Base-by-base conservation (phyloP, 495 filamentous ascomycete species). In the Xylaria telfairii region DNA sequence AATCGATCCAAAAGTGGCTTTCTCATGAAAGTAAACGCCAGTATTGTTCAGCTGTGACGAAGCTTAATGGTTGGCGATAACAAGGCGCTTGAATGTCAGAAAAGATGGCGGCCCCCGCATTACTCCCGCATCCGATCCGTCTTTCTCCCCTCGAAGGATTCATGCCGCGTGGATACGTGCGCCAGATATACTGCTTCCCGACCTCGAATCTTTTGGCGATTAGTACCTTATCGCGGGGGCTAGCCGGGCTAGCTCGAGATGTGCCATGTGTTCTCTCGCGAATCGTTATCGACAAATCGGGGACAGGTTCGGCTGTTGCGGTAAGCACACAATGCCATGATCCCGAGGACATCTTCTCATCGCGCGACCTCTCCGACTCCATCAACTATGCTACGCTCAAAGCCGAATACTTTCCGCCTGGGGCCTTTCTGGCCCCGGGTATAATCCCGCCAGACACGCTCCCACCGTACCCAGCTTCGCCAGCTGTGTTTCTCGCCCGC, bases 141-240 rank as follows among this genome's bases (percentile, higher is more conserved):
- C 71, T 77, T 37, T 75, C 73, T 49, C 66, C 75, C 6, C 73
- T 79, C 32, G 75, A 79, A 21, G 53, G 37, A 21, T 60, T 77
- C 28, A 77, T 79, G 75, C 77, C 77, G 39, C 74, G 70, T 12
- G 62, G 74, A 39, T 79, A 79, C 61, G 41, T 77, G 10, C 70
- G 74, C 42, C 75, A 79, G 26, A 69, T 77, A 7, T 68, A 73
- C 53, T 74, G 72, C 68, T 79, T 79, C 24, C 71, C 75, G 8
- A 74, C 77, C 3, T 68, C 74, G 12, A 67, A 70, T 32, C 26
- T 69, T 1, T 34, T 59, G 8, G 44, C 71, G 30, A 12, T 67
- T 15, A 28, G 60, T 30, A 41, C 68, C 30, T 70, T 79, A 53
- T 73, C 61, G 19, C 13, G 46, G 1, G 73, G 77, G 1, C 30